Evolutionary conservation across 177 flowering plant genomes (phyloP), one percentile per base, ranked within the genome.

Genomic region (Vitis hybrid): DNA sequence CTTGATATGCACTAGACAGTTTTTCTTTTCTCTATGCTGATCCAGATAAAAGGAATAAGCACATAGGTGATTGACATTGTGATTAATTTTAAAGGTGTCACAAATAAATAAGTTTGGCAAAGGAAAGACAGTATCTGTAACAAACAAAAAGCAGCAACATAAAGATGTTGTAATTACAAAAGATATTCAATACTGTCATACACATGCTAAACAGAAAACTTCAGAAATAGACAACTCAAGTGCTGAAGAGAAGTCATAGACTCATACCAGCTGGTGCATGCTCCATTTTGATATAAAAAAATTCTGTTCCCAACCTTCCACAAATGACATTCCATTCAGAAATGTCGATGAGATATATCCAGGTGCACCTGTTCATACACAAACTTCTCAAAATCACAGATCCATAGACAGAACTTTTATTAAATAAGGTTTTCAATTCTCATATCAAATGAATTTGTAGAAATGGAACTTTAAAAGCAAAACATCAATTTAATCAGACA

Each of bases 231-330:
- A 19, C 15, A 52, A 66, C 1, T 13, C n/a, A 15, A 71, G 50
- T 30, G 60, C 54, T 2, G 24, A 21, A 21, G 24, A 11, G 62
- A 52, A 52, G 13, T 2, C 60, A 52, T 49, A 9, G 15, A 52
- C 14, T 46, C 77, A 67, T 89, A 94, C 98, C 98, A 96, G 79
- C 73, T 96, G 98, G 70, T 96, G 99, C 98, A 96, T 94, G 87
- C 94, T 94, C 99, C 99, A 96, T 70, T 94, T 94, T 52, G 97
- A 88, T 78, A 96, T 84, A 75, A 96, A 96, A 74, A 96, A 85
- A 40, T 89, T 93, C 77, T 92, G 93, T 70, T 92, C 91, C 99
- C 99, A 96, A 54, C 99, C 99, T 32, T 90, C 83, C 60, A 96
- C 92, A 83, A 96, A 96, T 49, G 99, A 94, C 86, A 85, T 77